Evolutionary conservation across 2,329 filamentous ascomycete species (phyloP).

Genomic region (Coniella lustricola): DNA sequence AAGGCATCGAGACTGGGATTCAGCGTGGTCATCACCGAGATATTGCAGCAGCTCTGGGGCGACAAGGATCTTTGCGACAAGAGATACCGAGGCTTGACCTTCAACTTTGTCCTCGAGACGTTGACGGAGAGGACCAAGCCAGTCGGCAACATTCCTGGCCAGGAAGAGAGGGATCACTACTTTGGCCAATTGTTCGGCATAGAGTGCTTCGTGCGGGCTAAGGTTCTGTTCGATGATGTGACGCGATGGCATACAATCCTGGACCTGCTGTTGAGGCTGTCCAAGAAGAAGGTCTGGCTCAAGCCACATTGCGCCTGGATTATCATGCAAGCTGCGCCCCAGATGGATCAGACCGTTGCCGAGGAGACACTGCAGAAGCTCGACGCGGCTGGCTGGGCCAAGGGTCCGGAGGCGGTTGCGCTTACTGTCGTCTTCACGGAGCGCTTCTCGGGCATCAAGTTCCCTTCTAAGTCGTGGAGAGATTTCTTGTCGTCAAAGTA

Average conservation of each 20-base stretch:
- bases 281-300: constrained; percentile 80
- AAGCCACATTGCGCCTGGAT: constrained; percentile 82
- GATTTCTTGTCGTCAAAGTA: constrained; percentile 68
- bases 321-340: constrained; percentile 63
- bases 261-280: constrained; percentile 64
- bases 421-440: constrained; percentile 72
- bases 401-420: constrained; percentile 81
- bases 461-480: constrained; percentile 67
- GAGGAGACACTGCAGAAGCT: constrained; percentile 57
- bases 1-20: constrained; percentile 87
- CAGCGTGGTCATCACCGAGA: constrained; percentile 78
- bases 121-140: constrained; percentile 49
- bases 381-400: constrained; percentile 57
- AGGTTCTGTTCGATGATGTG: constrained; percentile 56
- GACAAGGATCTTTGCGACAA: constrained; percentile 34
- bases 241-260: constrained; percentile 62
- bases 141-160: constrained; percentile 45
- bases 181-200: constrained; percentile 84
- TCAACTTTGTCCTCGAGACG: constrained; percentile 47
- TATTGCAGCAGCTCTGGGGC: constrained; percentile 65
- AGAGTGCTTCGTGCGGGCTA: constrained; percentile 77
- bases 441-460: constrained; percentile 55
- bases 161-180: constrained; percentile 80
- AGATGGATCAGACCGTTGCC: constrained; percentile 51
- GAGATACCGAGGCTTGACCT: constrained; percentile 47